These are phyloP conservation scores for Monosporozyma unispora DNA, from an alignment of 805 yeast genomes.

Conservation along the genomic window DNA sequence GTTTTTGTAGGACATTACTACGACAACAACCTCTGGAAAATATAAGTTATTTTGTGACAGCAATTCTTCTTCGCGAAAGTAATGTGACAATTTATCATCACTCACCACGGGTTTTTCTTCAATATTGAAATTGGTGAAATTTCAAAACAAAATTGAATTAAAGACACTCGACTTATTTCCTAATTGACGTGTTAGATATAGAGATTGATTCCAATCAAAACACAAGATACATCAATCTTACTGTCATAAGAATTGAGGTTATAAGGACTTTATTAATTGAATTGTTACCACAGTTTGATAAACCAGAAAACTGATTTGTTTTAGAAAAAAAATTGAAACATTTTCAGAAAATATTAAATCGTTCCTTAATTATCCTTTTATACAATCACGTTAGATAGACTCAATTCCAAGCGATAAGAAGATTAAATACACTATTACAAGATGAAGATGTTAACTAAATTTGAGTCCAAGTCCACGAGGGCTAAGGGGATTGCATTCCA, in stretches of 20 bases:
- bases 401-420: neutral
- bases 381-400: neutral
- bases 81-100: neutral
- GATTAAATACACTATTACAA: constrained; percentile 21
- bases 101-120: neutral
- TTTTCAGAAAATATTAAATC: neutral
- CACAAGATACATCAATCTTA: neutral
- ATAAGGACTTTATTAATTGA: neutral
- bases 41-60: neutral
- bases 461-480: constrained; percentile 95
- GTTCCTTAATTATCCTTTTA: neutral
- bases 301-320: neutral
- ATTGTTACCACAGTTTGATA: neutral
- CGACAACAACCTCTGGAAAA: too few relatives aligned
- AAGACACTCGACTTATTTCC: neutral
- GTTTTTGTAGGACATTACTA: too few relatives aligned
- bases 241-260: neutral
- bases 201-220: neutral
- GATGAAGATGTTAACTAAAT: constrained; percentile 84
- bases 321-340: neutral
- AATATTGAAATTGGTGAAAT: neutral
- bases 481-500: constrained; percentile 97
- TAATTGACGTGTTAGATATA: neutral
- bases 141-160: neutral
- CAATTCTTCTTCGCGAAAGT: neutral